Conservation (phyloP, 345 rosid genomes). For the Eucalyptus marginata region DNA sequence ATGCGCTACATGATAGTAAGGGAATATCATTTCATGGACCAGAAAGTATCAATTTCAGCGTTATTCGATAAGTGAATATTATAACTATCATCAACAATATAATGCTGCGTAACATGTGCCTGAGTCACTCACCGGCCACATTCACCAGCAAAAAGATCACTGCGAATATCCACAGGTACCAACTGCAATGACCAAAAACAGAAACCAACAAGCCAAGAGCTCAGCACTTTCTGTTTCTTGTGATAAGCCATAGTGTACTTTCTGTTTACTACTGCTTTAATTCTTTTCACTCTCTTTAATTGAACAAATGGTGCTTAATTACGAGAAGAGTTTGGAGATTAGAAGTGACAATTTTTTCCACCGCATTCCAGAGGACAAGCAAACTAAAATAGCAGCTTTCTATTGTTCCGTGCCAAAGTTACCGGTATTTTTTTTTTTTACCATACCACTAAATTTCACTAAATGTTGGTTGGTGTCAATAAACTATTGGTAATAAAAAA, state of each 20-base stretch:
- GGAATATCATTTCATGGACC: too few species aligned
- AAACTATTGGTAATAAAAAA: too few species aligned
- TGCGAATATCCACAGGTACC: slow-evolving; percentile 88
- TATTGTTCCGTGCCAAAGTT: neutral
- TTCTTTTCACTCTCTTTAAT: neutral
- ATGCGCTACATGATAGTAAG: too few species aligned
- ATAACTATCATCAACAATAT: neutral
- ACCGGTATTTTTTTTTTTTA: too few species aligned
- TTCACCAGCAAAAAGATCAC: slow-evolving; percentile 66
- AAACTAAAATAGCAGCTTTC: neutral
- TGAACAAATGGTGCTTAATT: neutral
- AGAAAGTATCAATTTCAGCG: too few species aligned
- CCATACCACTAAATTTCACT: too few species aligned
- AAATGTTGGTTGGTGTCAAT: too few species aligned
- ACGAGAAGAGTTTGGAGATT: neutral
- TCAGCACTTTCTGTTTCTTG: too few species aligned
- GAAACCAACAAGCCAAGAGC: neutral
- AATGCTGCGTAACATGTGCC: neutral
- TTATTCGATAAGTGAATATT: neutral
- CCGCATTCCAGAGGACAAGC: neutral
- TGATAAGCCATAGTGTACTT: too few species aligned
- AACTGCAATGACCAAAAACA: slow-evolving; percentile 22
- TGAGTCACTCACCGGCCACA: slow-evolving; percentile 31
- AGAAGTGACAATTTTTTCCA: neutral
- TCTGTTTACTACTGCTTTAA: neutral